A percentile compares a stretch with the other conserved stretches of the same genome.
These are phyloP conservation scores for Acanthamoeba triangularis DNA, from an alignment of 208 protist species.

Conservation along the genomic window DNA sequence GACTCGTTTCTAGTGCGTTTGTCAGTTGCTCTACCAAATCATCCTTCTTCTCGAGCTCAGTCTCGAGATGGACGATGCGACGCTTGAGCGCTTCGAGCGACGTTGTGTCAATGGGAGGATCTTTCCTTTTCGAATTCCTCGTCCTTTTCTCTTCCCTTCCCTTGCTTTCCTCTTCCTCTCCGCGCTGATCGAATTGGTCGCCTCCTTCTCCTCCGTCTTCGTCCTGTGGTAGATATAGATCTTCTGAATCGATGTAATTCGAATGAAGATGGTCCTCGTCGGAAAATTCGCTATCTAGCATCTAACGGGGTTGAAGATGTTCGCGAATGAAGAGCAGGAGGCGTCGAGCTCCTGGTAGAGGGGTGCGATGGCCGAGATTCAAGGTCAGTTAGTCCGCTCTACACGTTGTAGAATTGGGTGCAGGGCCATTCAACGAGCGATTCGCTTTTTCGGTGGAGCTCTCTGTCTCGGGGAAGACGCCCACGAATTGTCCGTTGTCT, in stretches of 20 bases:
- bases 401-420: no score
- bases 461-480: no score
- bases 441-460: no score
- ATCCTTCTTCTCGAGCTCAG: constrained; percentile 53
- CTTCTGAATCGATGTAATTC: background rate
- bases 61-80: constrained; percentile 11
- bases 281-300: background rate
- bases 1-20: background rate
- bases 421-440: no score
- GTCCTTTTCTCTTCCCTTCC: constrained; percentile 20
- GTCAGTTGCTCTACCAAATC: constrained; percentile 16
- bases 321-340: no score
- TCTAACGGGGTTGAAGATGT: no score
- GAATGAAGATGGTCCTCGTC: background rate
- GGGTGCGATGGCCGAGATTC: no score
- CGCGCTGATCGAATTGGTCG: background rate
- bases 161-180: background rate
- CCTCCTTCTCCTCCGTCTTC: background rate
- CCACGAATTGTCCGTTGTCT: no score
- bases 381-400: no score
- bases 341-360: no score
- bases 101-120: background rate
- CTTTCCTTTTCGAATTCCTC: background rate
- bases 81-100: background rate
- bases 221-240: background rate